Evolutionary conservation across 2,329 filamentous ascomycete species (phyloP), one percentile per base, ranked within the genome.

Genomic region (Epicoccum nigrum): DNA sequence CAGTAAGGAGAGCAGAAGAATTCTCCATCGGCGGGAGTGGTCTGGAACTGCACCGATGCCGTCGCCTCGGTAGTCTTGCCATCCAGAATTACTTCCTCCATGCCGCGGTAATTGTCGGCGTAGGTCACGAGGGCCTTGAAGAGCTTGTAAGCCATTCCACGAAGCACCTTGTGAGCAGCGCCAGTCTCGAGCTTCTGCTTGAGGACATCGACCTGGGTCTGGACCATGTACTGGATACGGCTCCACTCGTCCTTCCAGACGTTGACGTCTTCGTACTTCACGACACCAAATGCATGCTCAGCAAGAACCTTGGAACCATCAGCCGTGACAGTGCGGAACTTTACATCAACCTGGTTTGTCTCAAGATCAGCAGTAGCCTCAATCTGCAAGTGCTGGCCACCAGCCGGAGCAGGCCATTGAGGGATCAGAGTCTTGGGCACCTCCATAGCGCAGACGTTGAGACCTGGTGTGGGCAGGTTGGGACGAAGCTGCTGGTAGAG

Each of bases 61-160:
- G 81, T 83, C 19, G 81, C 82, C 59, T 84, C 82, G 25, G 80
- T 81, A 45, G 79, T 72, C 48, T 79, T 77, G 51, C 80, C 79
- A 63, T 84, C 81, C 9, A 84, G 74, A 41, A 84, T 81, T 39
- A 84, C 82, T 60, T 84, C 81, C 37, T 81, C 76, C 74, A 85
- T 84, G 41, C 80, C 81, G 45, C 81, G 78, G 69, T 82, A 85
- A 62, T 79, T 81, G 50, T 78, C 75, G 50, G 80, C 77, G 59
- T 85, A 85, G 41, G 79, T 79, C 30, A 84, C 82, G 25, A 84
- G 74, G 45, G 80, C 77, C 64, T 81, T 81, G 75, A 84, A 84
- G 43, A 87, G 81, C 75, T 92, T 92, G 81, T 94, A 94, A 12
- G 87, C 86, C 76, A 92, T 83, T 27, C 87, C 87, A 20, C 87